phyloP scores from a whole-genome alignment of 768 basidiomycete genomes.

The Pulveroboletus sp. region DNA sequence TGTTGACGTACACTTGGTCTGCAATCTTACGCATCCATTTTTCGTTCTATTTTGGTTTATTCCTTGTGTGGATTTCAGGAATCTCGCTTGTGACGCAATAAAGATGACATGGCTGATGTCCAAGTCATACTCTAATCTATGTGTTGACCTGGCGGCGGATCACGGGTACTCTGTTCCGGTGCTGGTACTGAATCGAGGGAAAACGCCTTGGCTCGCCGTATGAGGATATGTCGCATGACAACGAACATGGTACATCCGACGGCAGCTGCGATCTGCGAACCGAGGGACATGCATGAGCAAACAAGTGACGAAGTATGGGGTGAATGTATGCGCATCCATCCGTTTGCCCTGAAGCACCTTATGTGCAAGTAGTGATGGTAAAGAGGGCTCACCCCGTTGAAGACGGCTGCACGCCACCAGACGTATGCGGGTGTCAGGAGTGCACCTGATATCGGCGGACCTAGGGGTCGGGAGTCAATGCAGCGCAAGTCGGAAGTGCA shows the following conservation, averaged over 20 bases:
- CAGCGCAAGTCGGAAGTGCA: no score
- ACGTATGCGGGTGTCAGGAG: constrained; percentile 48
- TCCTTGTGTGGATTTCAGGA: no score
- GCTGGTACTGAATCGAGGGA: neutral
- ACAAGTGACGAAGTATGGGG: neutral
- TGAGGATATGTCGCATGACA: constrained; percentile 24
- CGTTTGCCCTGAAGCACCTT: no score
- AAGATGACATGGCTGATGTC: no score
- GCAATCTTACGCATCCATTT: no score
- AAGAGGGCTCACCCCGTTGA: constrained; percentile 39
- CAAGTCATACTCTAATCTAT: no score
- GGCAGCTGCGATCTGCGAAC: constrained; percentile 16
- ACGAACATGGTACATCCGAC: constrained; percentile 27
- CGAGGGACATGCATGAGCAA: no score
- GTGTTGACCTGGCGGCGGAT: neutral
- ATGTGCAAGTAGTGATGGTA: no score
- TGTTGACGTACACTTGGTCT: no score
- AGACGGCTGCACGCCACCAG: constrained; percentile 61
- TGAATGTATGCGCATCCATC: neutral
- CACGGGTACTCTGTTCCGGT: neutral
- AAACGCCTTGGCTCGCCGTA: constrained; percentile 2
- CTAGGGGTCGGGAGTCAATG: constrained; percentile 30
- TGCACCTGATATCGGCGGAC: constrained; percentile 58
- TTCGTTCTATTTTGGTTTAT: no score
- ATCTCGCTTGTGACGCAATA: no score